Percentiles rank a stretch among this genome's conserved stretches.
These are phyloP conservation scores for Rubroshorea leprosula DNA, from an alignment of 345 rosid species.

Conservation along the genomic window DNA sequence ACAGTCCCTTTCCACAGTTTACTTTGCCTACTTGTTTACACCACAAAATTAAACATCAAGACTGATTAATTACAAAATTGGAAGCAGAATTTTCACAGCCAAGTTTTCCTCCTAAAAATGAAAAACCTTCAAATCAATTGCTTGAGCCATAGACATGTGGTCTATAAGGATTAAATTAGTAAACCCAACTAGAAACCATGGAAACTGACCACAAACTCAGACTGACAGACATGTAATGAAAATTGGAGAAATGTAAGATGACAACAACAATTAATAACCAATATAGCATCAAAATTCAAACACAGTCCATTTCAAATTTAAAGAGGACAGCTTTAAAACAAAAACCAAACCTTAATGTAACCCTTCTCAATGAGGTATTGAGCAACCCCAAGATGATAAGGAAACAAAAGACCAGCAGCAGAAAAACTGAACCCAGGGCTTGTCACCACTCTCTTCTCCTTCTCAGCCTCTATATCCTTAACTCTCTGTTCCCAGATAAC, in stretches of 20 bases:
- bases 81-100: background rate
- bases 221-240: no score
- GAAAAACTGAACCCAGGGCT: slow-evolving; percentile 97
- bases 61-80: no score
- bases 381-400: slow-evolving; percentile 93
- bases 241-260: background rate
- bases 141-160: no score
- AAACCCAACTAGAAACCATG: no score
- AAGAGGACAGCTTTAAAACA: background rate
- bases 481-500: slow-evolving; percentile 85
- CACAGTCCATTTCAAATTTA: no score
- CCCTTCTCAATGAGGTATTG: slow-evolving; percentile 80
- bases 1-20: background rate
- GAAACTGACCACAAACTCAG: no score
- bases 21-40: background rate
- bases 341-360: slow-evolving; percentile 62
- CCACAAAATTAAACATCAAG: background rate
- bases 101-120: background rate
- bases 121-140: background rate
- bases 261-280: slow-evolving; percentile 1
- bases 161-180: no score
- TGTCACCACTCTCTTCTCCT: slow-evolving; percentile 51
- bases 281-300: no score
- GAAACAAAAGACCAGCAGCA: slow-evolving; percentile 91
- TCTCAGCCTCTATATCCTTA: slow-evolving; percentile 81